These are phyloP conservation scores for Raphanus sativus DNA, from an alignment of 345 rosid species.

Conservation along the genomic window DNA sequence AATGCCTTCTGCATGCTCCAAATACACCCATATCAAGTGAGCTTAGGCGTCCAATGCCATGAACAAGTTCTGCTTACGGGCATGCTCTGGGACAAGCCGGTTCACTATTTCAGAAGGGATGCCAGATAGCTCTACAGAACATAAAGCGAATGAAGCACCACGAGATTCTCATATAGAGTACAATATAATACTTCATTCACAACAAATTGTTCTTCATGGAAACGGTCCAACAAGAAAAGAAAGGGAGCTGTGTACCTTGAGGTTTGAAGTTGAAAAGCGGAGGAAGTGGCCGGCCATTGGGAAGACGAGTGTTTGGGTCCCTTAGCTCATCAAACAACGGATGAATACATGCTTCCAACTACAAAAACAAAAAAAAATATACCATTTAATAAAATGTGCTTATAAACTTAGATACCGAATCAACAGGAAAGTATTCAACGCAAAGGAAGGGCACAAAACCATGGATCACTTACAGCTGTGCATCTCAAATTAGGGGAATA, in stretches of 20 bases:
- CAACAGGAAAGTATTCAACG: neutral
- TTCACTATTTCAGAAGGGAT: conserved; percentile 61
- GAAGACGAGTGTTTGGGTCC: conserved; percentile 84
- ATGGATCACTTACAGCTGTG: conserved; percentile 76
- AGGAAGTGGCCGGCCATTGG: conserved; percentile 93
- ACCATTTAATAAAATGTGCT: neutral
- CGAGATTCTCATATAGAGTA: neutral
- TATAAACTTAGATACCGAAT: neutral
- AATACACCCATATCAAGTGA: conserved; percentile 11
- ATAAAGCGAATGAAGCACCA: neutral
- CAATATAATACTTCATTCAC: neutral
- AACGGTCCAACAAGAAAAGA: neutral
- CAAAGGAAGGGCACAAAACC: neutral
- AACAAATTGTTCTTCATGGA: neutral
- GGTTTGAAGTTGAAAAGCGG: conserved; percentile 84
- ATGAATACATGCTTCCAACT: conserved; percentile 92
- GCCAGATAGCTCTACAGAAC: conserved; percentile 66
- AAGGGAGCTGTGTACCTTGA: conserved; percentile 47
- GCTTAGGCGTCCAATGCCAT: conserved; percentile 74
- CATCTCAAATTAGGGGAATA: conserved; percentile 95
- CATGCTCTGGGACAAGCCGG: conserved; percentile 80
- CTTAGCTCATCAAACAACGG: conserved; percentile 90
- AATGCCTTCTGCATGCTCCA: conserved; percentile 15
- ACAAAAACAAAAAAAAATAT: conserved; percentile 7
- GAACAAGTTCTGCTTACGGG: conserved; percentile 81